Evolutionary conservation across 1,284 basidiomycete genomes (phyloP).

Genomic region (Ceratobasidium sp.): DNA sequence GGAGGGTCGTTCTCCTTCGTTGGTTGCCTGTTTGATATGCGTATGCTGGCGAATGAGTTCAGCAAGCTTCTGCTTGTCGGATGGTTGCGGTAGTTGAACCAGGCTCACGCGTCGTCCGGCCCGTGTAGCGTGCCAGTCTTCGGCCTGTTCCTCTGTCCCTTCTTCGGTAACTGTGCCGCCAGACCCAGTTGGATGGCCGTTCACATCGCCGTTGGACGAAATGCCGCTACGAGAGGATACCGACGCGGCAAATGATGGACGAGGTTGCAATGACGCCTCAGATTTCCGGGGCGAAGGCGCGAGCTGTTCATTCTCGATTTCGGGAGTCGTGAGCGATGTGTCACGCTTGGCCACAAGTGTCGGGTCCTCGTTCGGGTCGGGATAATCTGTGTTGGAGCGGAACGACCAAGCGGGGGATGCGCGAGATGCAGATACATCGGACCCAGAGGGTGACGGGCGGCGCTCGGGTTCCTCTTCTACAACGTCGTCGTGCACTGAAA

Average conservation of each 20-base stretch:
- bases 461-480: conserved; percentile 19
- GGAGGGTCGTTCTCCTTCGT: background rate
- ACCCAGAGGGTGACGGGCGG: conserved; percentile 19
- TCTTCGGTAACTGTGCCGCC: background rate
- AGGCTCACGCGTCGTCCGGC: conserved; percentile 82
- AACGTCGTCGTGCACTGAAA: conserved; percentile 23
- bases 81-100: conserved; percentile 55
- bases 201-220: conserved; percentile 46
- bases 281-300: conserved; percentile 42
- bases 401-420: conserved; percentile 40
- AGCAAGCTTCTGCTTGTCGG: conserved; percentile 20
- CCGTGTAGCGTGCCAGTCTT: conserved; percentile 82
- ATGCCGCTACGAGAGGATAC: conserved; percentile 58
- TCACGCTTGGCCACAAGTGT: conserved; percentile 30
- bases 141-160: conserved; percentile 65
- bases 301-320: conserved; percentile 12
- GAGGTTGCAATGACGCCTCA: conserved; percentile 52
- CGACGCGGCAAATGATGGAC: conserved; percentile 61
- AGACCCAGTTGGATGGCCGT: conserved; percentile 55
- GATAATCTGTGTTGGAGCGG: conserved; percentile 39
- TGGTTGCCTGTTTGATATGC: background rate
- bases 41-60: conserved; percentile 16
- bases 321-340: conserved; percentile 30
- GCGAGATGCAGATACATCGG: conserved; percentile 15
- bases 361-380: conserved; percentile 20